These are phyloP conservation scores for Saccharomycopsis fodiens DNA, from an alignment of 805 yeast species.

Conservation along the genomic window DNA sequence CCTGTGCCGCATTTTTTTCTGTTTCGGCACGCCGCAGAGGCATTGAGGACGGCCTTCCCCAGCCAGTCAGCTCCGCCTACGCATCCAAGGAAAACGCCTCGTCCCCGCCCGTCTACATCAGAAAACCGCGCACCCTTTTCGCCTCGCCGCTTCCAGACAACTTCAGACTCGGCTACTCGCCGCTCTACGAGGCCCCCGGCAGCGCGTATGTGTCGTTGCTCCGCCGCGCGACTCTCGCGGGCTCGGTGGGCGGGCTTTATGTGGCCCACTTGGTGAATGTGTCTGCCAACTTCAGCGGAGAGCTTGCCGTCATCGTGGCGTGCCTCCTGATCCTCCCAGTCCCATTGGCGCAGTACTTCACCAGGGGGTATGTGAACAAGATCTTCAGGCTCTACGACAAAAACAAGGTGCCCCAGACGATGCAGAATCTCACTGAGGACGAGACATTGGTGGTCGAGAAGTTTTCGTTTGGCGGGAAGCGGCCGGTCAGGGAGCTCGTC, in stretches of 20 bases:
- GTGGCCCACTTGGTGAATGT: conserved; percentile 53
- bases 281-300: conserved; percentile 45
- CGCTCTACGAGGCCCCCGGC: conserved; percentile 59
- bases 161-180: conserved; percentile 48
- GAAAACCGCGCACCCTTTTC: conserved; percentile 34
- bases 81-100: conserved; percentile 14
- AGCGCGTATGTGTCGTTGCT: conserved; percentile 53
- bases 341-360: conserved; percentile 49
- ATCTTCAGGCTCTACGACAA: conserved; percentile 64
- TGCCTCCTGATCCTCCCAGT: conserved; percentile 42
- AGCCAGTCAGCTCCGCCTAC: conserved; percentile 19
- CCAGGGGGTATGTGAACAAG: conserved; percentile 62
- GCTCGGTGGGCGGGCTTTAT: conserved; percentile 52
- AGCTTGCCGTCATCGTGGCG: conserved; percentile 35
- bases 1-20: too few relatives aligned
- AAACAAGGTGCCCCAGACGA: conserved; percentile 49
- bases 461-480: conserved; percentile 58
- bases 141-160: conserved; percentile 43
- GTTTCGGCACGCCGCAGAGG: too few relatives aligned
- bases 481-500: conserved; percentile 55
- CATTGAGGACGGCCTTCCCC: conserved; percentile 10
- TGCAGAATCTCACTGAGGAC: conserved; percentile 50
- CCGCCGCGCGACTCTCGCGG: conserved; percentile 54
- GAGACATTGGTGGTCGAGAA: conserved; percentile 65
- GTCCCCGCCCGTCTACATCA: conserved; percentile 27